These are phyloP conservation scores for Exophiala oligosperma DNA, from an alignment of 2,329 filamentous ascomycete genomes.

Conservation along the genomic window DNA sequence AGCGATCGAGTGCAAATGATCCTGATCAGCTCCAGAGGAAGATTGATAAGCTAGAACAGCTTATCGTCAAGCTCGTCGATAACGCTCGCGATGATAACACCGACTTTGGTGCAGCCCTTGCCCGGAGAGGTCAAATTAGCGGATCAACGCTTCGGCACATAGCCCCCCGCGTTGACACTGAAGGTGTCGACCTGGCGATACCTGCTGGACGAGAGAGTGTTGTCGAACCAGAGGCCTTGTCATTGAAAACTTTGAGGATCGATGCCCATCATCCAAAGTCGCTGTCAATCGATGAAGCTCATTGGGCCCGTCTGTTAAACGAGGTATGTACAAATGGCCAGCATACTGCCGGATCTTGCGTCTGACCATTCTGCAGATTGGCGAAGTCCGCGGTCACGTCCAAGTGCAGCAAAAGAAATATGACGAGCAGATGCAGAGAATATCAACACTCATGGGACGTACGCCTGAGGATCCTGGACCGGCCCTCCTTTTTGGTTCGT, in stretches of 20 bases:
- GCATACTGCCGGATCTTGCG: conserved; percentile 63
- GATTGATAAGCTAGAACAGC: conserved; percentile 87
- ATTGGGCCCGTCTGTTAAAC: conserved; percentile 76
- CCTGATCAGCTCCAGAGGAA: conserved; percentile 71
- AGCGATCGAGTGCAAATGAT: conserved; percentile 73
- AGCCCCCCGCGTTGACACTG: no score
- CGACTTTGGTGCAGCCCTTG: conserved; percentile 31
- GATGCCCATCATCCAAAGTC: conserved; percentile 64
- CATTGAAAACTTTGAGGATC: no score
- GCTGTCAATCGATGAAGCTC: conserved; percentile 78
- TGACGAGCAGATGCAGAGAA: conserved; percentile 74
- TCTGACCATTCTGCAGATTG: conserved; percentile 52
- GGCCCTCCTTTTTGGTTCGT: conserved; percentile 74
- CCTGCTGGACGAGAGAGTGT: no score
- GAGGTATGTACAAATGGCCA: conserved; percentile 69
- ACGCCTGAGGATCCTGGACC: conserved; percentile 56
- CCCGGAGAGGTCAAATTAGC: no score
- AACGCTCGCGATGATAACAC: conserved; percentile 65
- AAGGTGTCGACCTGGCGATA: no score
- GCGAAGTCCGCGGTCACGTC: conserved; percentile 14
- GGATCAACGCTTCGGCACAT: conserved; percentile 21
- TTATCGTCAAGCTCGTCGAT: conserved; percentile 91
- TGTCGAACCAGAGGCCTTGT: no score
- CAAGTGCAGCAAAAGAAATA: conserved; percentile 77
- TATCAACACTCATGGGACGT: conserved; percentile 61